phyloP scores from a whole-genome alignment of 805 yeast species.

The Candida orba region DNA sequence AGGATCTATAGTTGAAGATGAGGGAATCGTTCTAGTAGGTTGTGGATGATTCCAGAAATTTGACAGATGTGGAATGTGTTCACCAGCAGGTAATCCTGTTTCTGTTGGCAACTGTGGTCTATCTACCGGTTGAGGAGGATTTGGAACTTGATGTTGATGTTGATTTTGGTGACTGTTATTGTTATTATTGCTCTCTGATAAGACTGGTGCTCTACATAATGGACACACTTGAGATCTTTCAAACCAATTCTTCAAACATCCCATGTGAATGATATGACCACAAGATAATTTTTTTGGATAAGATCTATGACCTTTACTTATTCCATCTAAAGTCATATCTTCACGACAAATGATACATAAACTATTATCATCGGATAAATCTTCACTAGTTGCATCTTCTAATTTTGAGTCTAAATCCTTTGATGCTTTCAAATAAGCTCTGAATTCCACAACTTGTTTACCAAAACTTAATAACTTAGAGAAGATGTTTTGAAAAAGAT shows the following conservation, averaged over 20 bases:
- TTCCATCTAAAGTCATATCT: constrained; percentile 54
- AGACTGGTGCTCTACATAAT: constrained; percentile 72
- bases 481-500: constrained; percentile 43
- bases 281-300: constrained; percentile 75
- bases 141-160: not conserved
- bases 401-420: constrained; percentile 59
- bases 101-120: not conserved
- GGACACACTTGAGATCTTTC: constrained; percentile 93
- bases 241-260: constrained; percentile 89
- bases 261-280: constrained; percentile 82
- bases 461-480: constrained; percentile 27
- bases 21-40: not conserved
- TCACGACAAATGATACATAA: constrained; percentile 89
- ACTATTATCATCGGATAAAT: constrained; percentile 51
- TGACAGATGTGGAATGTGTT: not conserved
- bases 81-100: not conserved
- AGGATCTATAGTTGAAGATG: not conserved
- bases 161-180: not conserved
- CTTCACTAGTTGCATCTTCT: constrained; percentile 50
- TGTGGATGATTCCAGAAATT: not conserved
- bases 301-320: constrained; percentile 32
- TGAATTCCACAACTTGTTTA: constrained; percentile 31
- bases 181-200: constrained; percentile 19
- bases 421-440: constrained; percentile 37
- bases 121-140: not conserved